A percentile compares a stretch with the other conserved stretches of the same genome.
Evolutionary conservation across 768 basidiomycete species (phyloP).

Genomic region (Psilocybe tampanensis): DNA sequence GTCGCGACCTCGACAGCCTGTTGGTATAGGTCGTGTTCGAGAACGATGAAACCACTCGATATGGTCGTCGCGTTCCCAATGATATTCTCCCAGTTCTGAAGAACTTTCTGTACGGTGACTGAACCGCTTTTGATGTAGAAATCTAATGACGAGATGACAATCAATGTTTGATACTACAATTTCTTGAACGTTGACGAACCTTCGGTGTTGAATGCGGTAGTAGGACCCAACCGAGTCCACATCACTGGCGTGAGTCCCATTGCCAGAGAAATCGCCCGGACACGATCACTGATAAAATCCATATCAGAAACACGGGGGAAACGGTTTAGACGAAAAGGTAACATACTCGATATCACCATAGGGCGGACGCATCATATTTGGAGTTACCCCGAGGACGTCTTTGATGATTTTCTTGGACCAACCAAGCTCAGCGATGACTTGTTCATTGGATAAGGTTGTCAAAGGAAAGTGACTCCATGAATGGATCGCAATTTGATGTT

Average conservation of each 20-base stretch:
- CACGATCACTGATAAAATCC: constrained; percentile 62
- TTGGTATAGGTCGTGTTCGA: constrained; percentile 87
- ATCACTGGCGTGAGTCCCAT: constrained; percentile 86
- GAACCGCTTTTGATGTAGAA: constrained; percentile 77
- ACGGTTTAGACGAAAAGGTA: neutral
- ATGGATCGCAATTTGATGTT: constrained; percentile 77
- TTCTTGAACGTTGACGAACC: constrained; percentile 33
- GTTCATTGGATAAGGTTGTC: constrained; percentile 75
- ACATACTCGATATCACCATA: constrained; percentile 78
- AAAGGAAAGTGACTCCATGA: constrained; percentile 74
- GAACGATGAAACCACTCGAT: constrained; percentile 82
- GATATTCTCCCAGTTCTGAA: too few relatives aligned
- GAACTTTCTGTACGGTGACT: constrained; percentile 58
- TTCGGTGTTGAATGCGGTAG: constrained; percentile 70
- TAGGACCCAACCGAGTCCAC: constrained; percentile 71
- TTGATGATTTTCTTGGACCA: constrained; percentile 88
- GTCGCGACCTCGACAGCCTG: constrained; percentile 85
- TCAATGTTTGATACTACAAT: neutral
- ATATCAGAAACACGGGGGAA: neutral
- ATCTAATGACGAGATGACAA: constrained; percentile 41
- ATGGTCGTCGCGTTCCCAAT: constrained; percentile 59
- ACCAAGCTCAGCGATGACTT: constrained; percentile 86
- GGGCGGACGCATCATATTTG: constrained; percentile 80
- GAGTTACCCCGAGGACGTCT: constrained; percentile 78
- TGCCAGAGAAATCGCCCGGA: constrained; percentile 79